Evolutionary conservation across 164 flowering plant genomes (phyloP).

Genomic region (Magnolia kwangsiensis): DNA sequence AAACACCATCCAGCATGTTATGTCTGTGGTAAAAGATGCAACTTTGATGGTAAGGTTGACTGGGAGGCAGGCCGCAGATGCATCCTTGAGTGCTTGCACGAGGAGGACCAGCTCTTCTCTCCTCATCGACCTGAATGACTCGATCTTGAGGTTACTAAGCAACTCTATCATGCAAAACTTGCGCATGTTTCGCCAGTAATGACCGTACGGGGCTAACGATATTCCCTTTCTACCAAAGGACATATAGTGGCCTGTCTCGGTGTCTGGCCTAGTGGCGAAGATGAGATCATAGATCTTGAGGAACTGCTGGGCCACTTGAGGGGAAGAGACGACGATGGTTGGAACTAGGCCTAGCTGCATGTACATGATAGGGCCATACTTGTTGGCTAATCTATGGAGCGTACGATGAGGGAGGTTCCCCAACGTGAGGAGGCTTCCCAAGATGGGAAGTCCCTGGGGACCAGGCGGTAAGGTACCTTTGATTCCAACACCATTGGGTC

Average conservation of each 20-base stretch:
- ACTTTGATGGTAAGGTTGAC: slow-evolving; percentile 19
- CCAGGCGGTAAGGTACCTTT: slow-evolving; percentile 20
- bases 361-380: slow-evolving; percentile 23
- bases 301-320: slow-evolving; percentile 13
- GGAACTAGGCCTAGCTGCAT: slow-evolving; percentile 17
- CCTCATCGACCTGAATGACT: slow-evolving; percentile 24
- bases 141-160: slow-evolving; percentile 5
- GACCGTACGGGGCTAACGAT: not conserved
- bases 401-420: slow-evolving; percentile 18
- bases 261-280: slow-evolving; percentile 14
- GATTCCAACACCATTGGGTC: not conserved
- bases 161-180: not conserved
- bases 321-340: slow-evolving; percentile 14
- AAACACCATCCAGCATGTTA: slow-evolving; percentile 37
- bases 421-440: slow-evolving; percentile 23
- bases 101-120: slow-evolving; percentile 23
- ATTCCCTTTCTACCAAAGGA: not conserved
- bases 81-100: slow-evolving; percentile 15
- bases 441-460: slow-evolving; percentile 19
- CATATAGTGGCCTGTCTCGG: not conserved
- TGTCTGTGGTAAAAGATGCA: slow-evolving; percentile 19
- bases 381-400: slow-evolving; percentile 11
- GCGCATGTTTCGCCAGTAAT: not conserved
- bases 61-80: not conserved
- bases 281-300: slow-evolving; percentile 20